A percentile compares a stretch with the other conserved stretches of the same genome.
Evolutionary conservation across 2,329 filamentous ascomycete genomes (phyloP).

Genomic region (Fusarium subtropicale): DNA sequence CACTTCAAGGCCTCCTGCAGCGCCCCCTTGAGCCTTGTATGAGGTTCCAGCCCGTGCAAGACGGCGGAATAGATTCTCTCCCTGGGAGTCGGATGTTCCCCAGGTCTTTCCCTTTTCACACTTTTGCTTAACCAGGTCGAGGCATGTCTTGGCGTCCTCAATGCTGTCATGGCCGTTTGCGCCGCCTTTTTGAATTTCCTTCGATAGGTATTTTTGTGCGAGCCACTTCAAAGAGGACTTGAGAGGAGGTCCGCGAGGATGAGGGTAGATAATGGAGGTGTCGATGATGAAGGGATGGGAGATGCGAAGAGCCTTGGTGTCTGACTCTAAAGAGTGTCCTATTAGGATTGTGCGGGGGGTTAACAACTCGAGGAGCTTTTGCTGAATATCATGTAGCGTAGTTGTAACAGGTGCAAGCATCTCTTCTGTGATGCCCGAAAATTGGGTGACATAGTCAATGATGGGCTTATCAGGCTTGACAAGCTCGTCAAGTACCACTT

Average conservation of each 20-base stretch:
- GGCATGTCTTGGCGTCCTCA: constrained; percentile 90
- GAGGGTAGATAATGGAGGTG: constrained; percentile 89
- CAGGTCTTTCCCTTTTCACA: constrained; percentile 91
- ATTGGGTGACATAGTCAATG: constrained; percentile 89
- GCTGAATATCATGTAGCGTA: constrained; percentile 84
- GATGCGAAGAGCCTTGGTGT: constrained; percentile 84
- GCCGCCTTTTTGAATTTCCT: constrained; percentile 88
- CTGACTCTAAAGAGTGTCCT: constrained; percentile 84
- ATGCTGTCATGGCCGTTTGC: constrained; percentile 85
- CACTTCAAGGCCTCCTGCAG: constrained; percentile 63
- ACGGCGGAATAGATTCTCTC: constrained; percentile 90
- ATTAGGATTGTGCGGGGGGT: constrained; percentile 78
- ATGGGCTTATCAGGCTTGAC: constrained; percentile 93
- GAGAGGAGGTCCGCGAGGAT: constrained; percentile 87
- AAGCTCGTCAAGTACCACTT: constrained; percentile 85
- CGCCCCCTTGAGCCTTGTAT: constrained; percentile 71
- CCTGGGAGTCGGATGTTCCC: constrained; percentile 81
- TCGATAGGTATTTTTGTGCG: constrained; percentile 83
- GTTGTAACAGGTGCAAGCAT: constrained; percentile 88
- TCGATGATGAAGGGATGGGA: constrained; percentile 95
- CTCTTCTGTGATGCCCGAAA: constrained; percentile 89
- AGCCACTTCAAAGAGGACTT: constrained; percentile 94
- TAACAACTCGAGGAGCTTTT: constrained; percentile 77
- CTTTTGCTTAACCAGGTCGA: constrained; percentile 94
- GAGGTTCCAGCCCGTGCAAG: constrained; percentile 72